Conservation (phyloP, 768 basidiomycete genomes). For the Mycena kentingensis region DNA sequence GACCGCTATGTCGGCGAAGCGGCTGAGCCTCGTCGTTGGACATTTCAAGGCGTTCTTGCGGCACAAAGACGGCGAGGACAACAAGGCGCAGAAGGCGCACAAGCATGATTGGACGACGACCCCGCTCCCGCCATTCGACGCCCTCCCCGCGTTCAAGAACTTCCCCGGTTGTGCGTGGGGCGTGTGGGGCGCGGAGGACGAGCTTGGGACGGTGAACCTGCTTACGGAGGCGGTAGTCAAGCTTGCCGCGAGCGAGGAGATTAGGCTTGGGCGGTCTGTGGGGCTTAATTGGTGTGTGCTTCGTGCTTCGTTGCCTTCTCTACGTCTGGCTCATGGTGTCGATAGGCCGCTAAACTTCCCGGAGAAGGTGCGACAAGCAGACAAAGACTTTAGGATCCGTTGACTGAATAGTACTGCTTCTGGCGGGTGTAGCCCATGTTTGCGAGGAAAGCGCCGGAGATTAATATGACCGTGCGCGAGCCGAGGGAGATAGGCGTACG, state of each 20-base stretch:
- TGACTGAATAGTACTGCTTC: not conserved
- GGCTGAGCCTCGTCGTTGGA: no score
- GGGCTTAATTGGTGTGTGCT: slow-evolving; percentile 65
- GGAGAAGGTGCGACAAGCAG: slow-evolving; percentile 52
- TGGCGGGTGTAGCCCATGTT: slow-evolving; percentile 56
- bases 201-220: slow-evolving; percentile 68
- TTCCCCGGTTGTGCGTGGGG: slow-evolving; percentile 68
- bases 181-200: slow-evolving; percentile 65
- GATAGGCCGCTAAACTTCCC: slow-evolving; percentile 72
- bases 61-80: no score
- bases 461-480: slow-evolving; percentile 42
- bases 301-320: not conserved
- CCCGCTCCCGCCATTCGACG: slow-evolving; percentile 27
- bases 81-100: no score
- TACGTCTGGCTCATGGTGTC: no score
- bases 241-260: slow-evolving; percentile 56
- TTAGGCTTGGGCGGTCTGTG: slow-evolving; percentile 57
- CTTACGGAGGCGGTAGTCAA: slow-evolving; percentile 64
- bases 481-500: not conserved
- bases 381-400: not conserved
- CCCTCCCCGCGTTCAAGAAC: slow-evolving; percentile 45
- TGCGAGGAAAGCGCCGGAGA: slow-evolving; percentile 52
- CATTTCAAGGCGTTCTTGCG: no score
- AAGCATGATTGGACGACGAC: slow-evolving; percentile 22
- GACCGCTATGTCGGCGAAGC: no score